These are phyloP conservation scores for Daldinia concentrica DNA, from an alignment of 495 filamentous ascomycete genomes.

Conservation along the genomic window DNA sequence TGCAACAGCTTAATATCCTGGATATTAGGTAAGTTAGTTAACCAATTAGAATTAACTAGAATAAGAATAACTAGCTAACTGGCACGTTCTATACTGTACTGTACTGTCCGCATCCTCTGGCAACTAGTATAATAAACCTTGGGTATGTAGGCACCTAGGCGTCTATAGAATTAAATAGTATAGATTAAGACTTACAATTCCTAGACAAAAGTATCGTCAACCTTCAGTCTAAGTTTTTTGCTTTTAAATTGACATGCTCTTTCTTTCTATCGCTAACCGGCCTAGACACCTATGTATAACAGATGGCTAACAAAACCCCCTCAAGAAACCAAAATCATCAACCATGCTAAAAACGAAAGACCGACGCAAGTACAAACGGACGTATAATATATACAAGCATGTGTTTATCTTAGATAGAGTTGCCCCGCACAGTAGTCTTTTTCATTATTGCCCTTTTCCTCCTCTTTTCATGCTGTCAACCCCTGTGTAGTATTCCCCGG, in stretches of 20 bases:
- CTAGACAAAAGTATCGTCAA: not conserved
- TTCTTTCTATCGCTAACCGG: slow-evolving; percentile 28
- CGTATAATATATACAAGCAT: slow-evolving; percentile 40
- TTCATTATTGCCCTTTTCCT: slow-evolving; percentile 25
- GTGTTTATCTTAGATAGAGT: slow-evolving; percentile 35
- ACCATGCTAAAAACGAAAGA: slow-evolving; percentile 16
- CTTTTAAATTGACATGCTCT: slow-evolving; percentile 29
- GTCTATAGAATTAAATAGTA: no score
- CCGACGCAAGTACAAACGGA: slow-evolving; percentile 19
- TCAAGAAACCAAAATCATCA: slow-evolving; percentile 16
- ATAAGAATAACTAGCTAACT: no score
- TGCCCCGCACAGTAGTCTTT: slow-evolving; percentile 30
- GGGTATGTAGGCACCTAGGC: no score
- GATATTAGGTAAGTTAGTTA: not conserved
- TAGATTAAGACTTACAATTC: not conserved
- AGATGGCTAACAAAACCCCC: slow-evolving; percentile 5
- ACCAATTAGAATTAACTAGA: slow-evolving; percentile 7
- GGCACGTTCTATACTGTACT: not conserved
- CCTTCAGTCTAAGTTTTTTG: not conserved
- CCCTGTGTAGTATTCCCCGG: slow-evolving; percentile 17
- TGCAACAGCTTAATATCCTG: slow-evolving; percentile 15
- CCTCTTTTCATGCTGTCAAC: slow-evolving; percentile 20
- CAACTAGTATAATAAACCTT: no score
- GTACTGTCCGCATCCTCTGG: not conserved
- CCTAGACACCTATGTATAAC: not conserved